Conservation (phyloP, 345 rosid genomes). For the Euphorbia pulcherrima region DNA sequence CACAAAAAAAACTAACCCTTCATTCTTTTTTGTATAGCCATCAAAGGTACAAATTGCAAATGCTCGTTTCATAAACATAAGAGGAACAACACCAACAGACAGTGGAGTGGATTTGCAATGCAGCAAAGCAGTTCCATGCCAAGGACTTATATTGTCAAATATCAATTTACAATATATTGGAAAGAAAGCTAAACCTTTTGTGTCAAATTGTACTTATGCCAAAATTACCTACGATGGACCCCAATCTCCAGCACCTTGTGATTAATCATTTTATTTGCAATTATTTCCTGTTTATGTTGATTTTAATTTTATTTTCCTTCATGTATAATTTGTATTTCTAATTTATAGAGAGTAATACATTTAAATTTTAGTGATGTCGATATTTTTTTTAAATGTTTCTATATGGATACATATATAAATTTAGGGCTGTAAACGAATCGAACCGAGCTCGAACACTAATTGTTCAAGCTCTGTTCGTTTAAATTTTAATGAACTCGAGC, state of each 20-base stretch:
- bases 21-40: conserved; percentile 32
- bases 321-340: too few relatives aligned
- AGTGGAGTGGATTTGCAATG: conserved; percentile 42
- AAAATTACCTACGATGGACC: conserved; percentile 24
- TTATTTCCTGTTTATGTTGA: not conserved
- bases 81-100: conserved; percentile 42
- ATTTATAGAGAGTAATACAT: too few relatives aligned
- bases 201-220: conserved; percentile 37
- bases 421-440: too few relatives aligned
- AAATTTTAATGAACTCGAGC: too few relatives aligned
- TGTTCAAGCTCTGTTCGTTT: too few relatives aligned
- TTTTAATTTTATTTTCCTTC: too few relatives aligned
- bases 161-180: conserved; percentile 39
- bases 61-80: conserved; percentile 37
- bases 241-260: conserved; percentile 48
- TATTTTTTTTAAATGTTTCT: too few relatives aligned
- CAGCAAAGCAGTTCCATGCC: conserved; percentile 49
- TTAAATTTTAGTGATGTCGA: too few relatives aligned
- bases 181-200: conserved; percentile 14
- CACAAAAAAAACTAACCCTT: too few relatives aligned
- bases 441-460: too few relatives aligned
- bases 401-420: too few relatives aligned
- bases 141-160: conserved; percentile 31
- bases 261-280: not conserved
- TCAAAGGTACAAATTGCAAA: conserved; percentile 46